Conservation (phyloP, 805 yeast species). For the Hemisphaericaspora nanyangensis region DNA sequence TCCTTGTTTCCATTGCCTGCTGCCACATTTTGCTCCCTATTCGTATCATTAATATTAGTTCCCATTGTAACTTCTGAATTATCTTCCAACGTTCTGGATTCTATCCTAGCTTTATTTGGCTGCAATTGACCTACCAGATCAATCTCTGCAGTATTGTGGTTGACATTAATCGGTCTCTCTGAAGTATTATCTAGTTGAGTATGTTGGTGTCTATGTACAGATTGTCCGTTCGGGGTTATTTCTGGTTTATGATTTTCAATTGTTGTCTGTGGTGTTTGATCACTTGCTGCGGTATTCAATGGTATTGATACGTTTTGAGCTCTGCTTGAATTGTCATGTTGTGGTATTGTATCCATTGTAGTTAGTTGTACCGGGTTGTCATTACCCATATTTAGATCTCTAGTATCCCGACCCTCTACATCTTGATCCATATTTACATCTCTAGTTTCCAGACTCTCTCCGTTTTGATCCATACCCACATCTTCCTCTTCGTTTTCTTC, state of each 20-base stretch:
- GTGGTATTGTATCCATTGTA: too few relatives aligned
- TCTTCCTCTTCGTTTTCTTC: conserved; percentile 20
- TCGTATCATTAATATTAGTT: not conserved
- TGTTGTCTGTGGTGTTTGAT: not conserved
- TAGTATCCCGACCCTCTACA: not conserved
- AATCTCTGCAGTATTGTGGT: not conserved
- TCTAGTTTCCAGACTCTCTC: not conserved
- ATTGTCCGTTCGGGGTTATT: not conserved
- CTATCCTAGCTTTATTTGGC: too few relatives aligned
- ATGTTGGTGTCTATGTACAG: not conserved
- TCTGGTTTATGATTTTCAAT: not conserved
- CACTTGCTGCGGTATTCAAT: not conserved
- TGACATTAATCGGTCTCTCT: too few relatives aligned
- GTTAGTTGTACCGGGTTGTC: not conserved
- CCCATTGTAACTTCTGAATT: not conserved
- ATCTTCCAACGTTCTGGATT: not conserved
- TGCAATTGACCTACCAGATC: not conserved
- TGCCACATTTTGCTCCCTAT: not conserved
- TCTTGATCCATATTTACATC: not conserved
- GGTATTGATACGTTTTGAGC: not conserved
- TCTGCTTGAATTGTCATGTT: not conserved
- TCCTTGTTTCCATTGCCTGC: not conserved
- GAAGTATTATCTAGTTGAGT: not conserved
- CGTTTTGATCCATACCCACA: not conserved
- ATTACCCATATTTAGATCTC: not conserved